These are phyloP conservation scores for Aspergillus kassunensis DNA, from an alignment of 495 filamentous ascomycete genomes.

Conservation along the genomic window DNA sequence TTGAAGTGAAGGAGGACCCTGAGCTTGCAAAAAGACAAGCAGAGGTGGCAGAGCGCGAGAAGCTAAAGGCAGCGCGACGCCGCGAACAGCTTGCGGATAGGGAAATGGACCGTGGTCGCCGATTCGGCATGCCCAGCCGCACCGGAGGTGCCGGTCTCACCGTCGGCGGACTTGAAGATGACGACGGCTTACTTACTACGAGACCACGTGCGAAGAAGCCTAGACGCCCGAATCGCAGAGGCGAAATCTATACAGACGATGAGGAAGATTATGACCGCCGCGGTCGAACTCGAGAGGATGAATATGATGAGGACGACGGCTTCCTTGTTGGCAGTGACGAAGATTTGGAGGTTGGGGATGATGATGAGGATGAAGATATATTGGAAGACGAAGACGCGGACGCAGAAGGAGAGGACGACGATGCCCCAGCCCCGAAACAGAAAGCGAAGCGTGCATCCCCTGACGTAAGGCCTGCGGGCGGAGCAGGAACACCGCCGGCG, in stretches of 20 bases:
- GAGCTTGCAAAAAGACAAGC: constrained; percentile 74
- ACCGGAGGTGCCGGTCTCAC: constrained; percentile 58
- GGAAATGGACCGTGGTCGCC: constrained; percentile 54
- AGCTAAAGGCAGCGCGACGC: constrained; percentile 60
- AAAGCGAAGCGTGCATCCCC: constrained; percentile 21
- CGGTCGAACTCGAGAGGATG: constrained; percentile 64
- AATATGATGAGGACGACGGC: constrained; percentile 78
- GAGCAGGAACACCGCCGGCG: constrained; percentile 32
- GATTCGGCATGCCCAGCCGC: constrained; percentile 43
- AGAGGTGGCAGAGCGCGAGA: constrained; percentile 69
- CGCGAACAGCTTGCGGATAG: constrained; percentile 66
- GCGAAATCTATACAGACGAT: constrained; percentile 54
- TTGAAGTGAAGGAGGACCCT: constrained; percentile 68
- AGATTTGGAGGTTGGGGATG: constrained; percentile 56
- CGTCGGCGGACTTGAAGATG: constrained; percentile 71
- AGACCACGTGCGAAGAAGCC: constrained; percentile 40
- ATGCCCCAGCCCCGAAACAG: constrained; percentile 22
- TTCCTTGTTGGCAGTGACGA: constrained; percentile 75
- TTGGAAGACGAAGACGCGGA: constrained; percentile 56
- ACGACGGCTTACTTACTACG: constrained; percentile 46
- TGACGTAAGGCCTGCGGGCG: constrained; percentile 16
- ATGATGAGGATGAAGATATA: constrained; percentile 60
- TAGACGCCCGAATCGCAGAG: constrained; percentile 42
- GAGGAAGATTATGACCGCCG: constrained; percentile 60
- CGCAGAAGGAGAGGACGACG: constrained; percentile 55